A percentile compares a stretch with the other conserved stretches of the same genome.
Evolutionary conservation across 148 eudicot species (phyloP).

Genomic region (Camellia japonica): DNA sequence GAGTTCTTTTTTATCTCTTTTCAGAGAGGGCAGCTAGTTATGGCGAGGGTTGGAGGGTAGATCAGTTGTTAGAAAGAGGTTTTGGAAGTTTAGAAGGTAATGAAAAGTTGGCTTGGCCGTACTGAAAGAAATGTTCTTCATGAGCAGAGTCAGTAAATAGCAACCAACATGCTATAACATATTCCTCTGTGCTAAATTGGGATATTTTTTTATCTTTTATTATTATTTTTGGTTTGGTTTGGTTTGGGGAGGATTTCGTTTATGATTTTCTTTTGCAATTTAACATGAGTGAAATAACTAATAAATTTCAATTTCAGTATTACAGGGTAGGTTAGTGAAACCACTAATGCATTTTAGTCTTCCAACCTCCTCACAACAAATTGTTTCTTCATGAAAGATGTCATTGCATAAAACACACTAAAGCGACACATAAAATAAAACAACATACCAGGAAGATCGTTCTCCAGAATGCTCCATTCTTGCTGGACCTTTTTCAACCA

Average conservation of each 20-base stretch:
- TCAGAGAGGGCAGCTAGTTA: neutral
- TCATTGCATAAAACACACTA: neutral
- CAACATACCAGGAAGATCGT: conserved; percentile 82
- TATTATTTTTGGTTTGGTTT: too few relatives aligned
- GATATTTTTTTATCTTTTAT: too few relatives aligned
- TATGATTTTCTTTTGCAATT: neutral
- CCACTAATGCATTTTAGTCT: neutral
- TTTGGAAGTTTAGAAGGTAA: neutral
- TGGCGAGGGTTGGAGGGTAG: neutral
- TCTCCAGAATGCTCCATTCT: conserved; percentile 90
- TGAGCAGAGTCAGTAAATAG: neutral
- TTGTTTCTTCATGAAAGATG: neutral
- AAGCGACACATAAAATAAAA: neutral
- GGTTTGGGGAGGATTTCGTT: too few relatives aligned
- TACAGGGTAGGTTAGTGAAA: conserved; percentile 1
- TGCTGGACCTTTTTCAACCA: conserved; percentile 92
- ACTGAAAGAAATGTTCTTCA: neutral
- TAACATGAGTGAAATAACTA: neutral
- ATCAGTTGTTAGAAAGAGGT: neutral
- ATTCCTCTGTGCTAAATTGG: too few relatives aligned
- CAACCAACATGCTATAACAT: too few relatives aligned
- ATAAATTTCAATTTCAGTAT: neutral
- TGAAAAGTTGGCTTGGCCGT: neutral
- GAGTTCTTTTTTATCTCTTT: neutral
- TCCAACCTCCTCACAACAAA: neutral